Base-by-base conservation (phyloP, 495 filamentous ascomycete genomes). In the Astrocystis sublimbata region DNA sequence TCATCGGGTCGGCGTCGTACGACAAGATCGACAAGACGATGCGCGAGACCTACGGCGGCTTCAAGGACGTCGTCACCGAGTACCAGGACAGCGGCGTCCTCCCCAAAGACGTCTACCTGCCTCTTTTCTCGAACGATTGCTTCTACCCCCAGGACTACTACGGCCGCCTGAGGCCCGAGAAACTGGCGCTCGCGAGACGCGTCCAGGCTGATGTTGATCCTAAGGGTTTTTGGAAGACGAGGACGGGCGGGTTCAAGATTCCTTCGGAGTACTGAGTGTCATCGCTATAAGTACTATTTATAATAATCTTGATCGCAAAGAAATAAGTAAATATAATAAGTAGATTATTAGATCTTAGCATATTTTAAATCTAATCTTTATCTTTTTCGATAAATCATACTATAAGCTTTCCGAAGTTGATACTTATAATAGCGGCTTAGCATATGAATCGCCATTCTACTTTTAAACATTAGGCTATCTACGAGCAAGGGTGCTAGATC, bases 121-220 rank as follows among this genome's bases (percentile, higher is more conserved):
- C 83, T 4, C 59, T 87, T 0, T 87, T 87, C 72, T 80, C 83
- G 83, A 88, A 86, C 67, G 83, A 88, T 59, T 79, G 78, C 1
- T 83, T 82, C 70, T 81, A 75, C 53, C 70, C 77, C 26, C 81
- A 87, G 71, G 84, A 86, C 62, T 86, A 84, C 69, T 86, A 83
- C 73, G 81, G 78, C 1, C 74, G 85, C 12, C 74, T 87, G 62
- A 73, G 75, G 47, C 74, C 76, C 2, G 76, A 64, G 36, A 84
- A 77, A 26, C 57, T 71, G 60, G 65, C 68, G 58, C 71, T 79
- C 43, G 75, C 78, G 24, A 69, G 71, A 21, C 73, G 70, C 15
- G 79, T 83, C 30, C 63, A 80, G 46, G 75, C 73, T 13, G 68
- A 72, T 49, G 85, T 85, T 63, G 86, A 87, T 69, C 85, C 85